Evolutionary conservation across 768 basidiomycete species (phyloP).

Genomic region (Ephemerocybe angulata): DNA sequence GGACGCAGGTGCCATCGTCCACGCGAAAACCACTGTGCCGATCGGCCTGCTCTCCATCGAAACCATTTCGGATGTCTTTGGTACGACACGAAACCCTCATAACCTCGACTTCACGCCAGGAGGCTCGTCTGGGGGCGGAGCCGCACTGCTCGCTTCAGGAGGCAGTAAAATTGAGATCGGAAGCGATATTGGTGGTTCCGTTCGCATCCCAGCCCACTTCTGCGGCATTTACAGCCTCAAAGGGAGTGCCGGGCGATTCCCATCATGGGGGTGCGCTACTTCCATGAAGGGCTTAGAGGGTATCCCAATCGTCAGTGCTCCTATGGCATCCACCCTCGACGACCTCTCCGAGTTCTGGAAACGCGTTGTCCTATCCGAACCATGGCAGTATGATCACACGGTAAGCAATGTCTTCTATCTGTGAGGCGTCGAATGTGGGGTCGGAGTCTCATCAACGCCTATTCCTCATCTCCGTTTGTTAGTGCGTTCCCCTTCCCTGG

Average conservation of each 20-base stretch:
- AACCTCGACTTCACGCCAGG: constrained; percentile 50
- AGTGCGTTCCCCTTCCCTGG: constrained; percentile 54
- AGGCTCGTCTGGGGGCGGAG: constrained; percentile 70
- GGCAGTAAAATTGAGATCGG: constrained; percentile 68
- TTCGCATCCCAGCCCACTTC: constrained; percentile 70
- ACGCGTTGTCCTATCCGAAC: constrained; percentile 53
- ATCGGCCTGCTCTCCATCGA: constrained; percentile 54
- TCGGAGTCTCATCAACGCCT: no score
- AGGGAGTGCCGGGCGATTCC: constrained; percentile 56
- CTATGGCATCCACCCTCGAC: constrained; percentile 58
- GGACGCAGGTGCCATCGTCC: constrained; percentile 61
- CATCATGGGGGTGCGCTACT: constrained; percentile 44
- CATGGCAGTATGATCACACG: constrained; percentile 66
- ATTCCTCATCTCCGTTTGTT: neutral
- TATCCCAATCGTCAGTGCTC: constrained; percentile 49
- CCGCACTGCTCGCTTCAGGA: constrained; percentile 60
- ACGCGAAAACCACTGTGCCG: constrained; percentile 62
- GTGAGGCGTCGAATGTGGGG: constrained; percentile 25
- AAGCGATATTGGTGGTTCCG: constrained; percentile 70
- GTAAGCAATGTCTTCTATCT: constrained; percentile 26
- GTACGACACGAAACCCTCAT: constrained; percentile 60
- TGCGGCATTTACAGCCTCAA: constrained; percentile 69
- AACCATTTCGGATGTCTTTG: constrained; percentile 58
- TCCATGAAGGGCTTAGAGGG: constrained; percentile 55
- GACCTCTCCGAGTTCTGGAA: constrained; percentile 68